Conservation (phyloP, 2,329 filamentous ascomycete genomes). For the Trichoderma lentiforme region DNA sequence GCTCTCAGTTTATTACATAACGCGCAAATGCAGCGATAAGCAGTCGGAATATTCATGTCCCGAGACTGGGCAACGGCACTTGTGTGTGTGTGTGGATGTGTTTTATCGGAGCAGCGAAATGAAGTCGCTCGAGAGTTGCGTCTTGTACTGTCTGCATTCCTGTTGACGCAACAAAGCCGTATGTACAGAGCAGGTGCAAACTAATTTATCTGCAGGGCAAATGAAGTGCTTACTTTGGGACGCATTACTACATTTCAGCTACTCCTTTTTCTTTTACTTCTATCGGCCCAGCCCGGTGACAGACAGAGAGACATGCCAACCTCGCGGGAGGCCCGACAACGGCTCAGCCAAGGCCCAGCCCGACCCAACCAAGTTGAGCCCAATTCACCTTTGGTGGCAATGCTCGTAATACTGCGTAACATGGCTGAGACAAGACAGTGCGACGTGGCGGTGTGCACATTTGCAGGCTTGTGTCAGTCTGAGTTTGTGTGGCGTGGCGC, state of each 20-base stretch:
- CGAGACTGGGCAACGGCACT: background rate
- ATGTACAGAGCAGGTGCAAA: background rate
- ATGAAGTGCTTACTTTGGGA: background rate
- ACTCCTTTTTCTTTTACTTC: background rate
- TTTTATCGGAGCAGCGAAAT: background rate
- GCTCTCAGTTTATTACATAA: background rate
- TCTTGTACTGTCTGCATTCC: background rate
- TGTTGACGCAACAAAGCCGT: background rate
- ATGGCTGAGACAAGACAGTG: background rate
- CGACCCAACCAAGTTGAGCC: background rate
- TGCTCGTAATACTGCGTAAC: background rate
- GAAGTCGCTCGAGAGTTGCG: background rate
- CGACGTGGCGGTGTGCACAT: slow-evolving; percentile 4
- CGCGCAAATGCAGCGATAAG: background rate
- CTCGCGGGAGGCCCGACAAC: background rate
- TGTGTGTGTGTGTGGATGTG: background rate
- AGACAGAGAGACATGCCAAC: background rate
- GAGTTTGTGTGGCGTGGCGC: background rate
- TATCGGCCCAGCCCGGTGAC: background rate
- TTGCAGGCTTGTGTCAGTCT: background rate
- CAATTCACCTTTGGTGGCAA: background rate
- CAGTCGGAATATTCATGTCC: background rate
- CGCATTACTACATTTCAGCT: background rate
- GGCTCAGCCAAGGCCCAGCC: too few relatives aligned
- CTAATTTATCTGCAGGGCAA: background rate